phyloP scores from a whole-genome alignment of 2,329 filamentous ascomycete genomes.

The Pyrenochaeta sp. region DNA sequence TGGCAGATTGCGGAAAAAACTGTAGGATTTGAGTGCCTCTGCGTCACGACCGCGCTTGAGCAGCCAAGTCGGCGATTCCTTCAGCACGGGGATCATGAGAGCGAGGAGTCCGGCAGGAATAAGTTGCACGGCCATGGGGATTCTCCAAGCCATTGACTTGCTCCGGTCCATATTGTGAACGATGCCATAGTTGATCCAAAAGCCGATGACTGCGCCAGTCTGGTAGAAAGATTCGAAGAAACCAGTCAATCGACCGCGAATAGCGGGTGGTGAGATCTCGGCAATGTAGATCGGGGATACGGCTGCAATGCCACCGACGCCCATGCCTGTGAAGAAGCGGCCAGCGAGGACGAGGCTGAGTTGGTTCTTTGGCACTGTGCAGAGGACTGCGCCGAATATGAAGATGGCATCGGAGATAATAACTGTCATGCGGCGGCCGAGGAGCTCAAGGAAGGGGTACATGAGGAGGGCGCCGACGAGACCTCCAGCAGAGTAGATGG shows the following conservation, averaged over 20 bases:
- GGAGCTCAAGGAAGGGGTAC: conserved; percentile 55
- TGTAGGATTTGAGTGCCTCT: conserved; percentile 52
- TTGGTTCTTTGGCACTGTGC: conserved; percentile 46
- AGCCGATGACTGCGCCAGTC: conserved; percentile 61
- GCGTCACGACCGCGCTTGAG: conserved; percentile 43
- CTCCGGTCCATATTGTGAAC: conserved; percentile 53
- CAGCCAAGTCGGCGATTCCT: conserved; percentile 47
- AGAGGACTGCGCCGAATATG: conserved; percentile 51
- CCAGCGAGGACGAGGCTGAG: conserved; percentile 54
- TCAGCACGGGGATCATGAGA: conserved; percentile 43
- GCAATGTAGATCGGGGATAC: conserved; percentile 49
- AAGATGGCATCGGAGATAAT: conserved; percentile 58
- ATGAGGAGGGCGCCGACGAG: conserved; percentile 62
- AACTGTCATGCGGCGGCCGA: conserved; percentile 62
- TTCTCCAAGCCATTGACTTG: conserved; percentile 66
- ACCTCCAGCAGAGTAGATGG: conserved; percentile 59
- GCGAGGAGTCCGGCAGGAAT: conserved; percentile 51
- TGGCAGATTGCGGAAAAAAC: conserved; percentile 57
- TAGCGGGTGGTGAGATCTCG: conserved; percentile 64
- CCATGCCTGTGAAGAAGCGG: conserved; percentile 50
- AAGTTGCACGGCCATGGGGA: conserved; percentile 64
- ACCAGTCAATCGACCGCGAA: conserved; percentile 70
- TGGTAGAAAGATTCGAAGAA: conserved; percentile 73
- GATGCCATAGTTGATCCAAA: conserved; percentile 54
- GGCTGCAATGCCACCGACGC: conserved; percentile 50